Evolutionary conservation across 768 basidiomycete genomes (phyloP).

Genomic region (Tylopilus sp.): DNA sequence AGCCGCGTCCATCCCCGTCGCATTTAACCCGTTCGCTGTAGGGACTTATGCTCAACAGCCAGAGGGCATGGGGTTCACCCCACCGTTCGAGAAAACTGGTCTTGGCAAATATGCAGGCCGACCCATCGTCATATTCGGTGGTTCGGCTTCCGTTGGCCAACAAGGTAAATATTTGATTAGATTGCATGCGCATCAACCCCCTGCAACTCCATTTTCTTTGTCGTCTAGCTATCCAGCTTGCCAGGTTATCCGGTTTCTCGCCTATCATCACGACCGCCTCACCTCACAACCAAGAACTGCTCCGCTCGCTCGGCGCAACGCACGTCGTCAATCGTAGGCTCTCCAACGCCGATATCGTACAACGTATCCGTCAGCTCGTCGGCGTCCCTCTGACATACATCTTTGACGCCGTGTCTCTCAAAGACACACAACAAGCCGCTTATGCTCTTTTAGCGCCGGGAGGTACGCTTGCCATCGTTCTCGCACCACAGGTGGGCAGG

Average conservation of each 20-base stretch:
- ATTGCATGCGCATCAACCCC: neutral
- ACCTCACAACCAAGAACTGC: slow-evolving; percentile 24
- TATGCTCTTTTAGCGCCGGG: slow-evolving; percentile 28
- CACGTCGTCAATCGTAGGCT: slow-evolving; percentile 33
- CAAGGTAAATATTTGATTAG: slow-evolving; percentile 20
- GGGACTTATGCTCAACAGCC: slow-evolving; percentile 31
- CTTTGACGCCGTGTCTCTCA: slow-evolving; percentile 30
- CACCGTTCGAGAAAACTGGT: slow-evolving; percentile 29
- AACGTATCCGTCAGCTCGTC: slow-evolving; percentile 2
- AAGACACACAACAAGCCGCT: slow-evolving; percentile 32
- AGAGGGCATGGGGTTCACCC: slow-evolving; percentile 23
- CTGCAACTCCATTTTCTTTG: neutral
- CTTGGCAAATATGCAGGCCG: slow-evolving; percentile 28
- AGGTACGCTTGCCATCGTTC: slow-evolving; percentile 25
- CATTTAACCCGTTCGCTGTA: slow-evolving; percentile 31
- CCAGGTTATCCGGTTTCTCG: slow-evolving; percentile 31
- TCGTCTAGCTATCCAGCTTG: slow-evolving; percentile 30
- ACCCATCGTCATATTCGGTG: slow-evolving; percentile 36
- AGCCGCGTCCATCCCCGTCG: slow-evolving; percentile 35
- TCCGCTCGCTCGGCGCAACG: slow-evolving; percentile 37
- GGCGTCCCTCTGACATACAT: slow-evolving; percentile 1
- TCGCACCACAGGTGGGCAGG: neutral
- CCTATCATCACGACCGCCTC: slow-evolving; percentile 41
- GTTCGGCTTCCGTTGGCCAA: slow-evolving; percentile 36
- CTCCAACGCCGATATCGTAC: slow-evolving; percentile 1